phyloP scores from a whole-genome alignment of 225 moss, liverwort and hornwort genomes.

The Ulota crispa region DNA sequence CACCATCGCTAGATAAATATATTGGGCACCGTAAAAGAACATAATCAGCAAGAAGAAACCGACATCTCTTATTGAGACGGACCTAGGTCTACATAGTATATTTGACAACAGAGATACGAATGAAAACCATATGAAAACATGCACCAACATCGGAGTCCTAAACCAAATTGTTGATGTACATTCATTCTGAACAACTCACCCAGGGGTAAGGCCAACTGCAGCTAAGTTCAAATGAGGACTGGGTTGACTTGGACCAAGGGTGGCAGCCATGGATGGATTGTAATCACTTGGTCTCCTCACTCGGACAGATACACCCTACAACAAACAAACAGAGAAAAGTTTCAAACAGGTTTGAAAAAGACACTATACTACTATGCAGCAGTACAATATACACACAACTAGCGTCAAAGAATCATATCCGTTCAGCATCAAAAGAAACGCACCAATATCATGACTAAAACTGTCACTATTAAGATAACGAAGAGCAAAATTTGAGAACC shows the following conservation, averaged over 20 bases:
- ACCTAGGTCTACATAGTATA: neutral
- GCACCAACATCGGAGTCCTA: neutral
- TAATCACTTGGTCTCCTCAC: slow-evolving; percentile 90
- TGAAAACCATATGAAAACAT: neutral
- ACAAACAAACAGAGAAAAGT: neutral
- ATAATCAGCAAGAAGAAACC: neutral
- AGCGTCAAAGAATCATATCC: neutral
- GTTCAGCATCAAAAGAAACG: neutral
- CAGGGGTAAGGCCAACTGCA: slow-evolving; percentile 78
- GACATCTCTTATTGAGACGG: neutral
- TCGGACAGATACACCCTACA: slow-evolving; percentile 77
- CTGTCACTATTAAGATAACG: neutral
- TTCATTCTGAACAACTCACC: slow-evolving; percentile 42
- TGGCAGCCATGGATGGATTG: slow-evolving; percentile 89
- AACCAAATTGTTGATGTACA: neutral
- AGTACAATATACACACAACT: neutral
- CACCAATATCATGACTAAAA: slow-evolving; percentile 6
- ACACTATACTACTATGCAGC: neutral
- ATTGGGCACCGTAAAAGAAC: neutral
- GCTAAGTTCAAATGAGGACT: slow-evolving; percentile 77
- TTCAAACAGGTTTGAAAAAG: neutral
- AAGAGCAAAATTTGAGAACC: neutral
- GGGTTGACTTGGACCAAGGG: slow-evolving; percentile 86
- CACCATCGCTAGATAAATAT: neutral
- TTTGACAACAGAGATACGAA: neutral